These are phyloP conservation scores for Suillus sp. DNA, from an alignment of 768 basidiomycete species.

Conservation along the genomic window DNA sequence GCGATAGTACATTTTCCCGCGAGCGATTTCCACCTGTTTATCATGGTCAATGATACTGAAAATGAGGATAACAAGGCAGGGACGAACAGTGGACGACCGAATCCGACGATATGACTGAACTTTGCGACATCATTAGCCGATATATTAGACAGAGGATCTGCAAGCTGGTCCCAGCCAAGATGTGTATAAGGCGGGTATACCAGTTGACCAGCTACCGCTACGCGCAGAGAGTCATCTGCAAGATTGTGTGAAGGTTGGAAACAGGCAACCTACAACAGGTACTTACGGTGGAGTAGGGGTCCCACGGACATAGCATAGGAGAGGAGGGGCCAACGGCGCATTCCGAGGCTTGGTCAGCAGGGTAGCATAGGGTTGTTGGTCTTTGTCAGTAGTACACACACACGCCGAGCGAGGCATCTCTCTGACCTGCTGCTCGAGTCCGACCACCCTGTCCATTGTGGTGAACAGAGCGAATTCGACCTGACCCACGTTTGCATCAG, in stretches of 20 bases:
- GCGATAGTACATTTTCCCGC: not conserved
- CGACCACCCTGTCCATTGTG: no score
- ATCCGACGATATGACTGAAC: constrained; percentile 3
- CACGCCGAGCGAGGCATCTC: no score
- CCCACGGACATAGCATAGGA: no score
- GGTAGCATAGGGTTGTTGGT: no score
- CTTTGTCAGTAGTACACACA: no score
- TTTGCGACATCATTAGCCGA: constrained; percentile 2
- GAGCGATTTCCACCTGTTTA: constrained; percentile 1
- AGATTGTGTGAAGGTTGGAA: not conserved
- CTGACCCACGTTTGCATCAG: no score
- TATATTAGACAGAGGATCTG: not conserved
- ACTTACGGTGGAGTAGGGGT: not conserved
- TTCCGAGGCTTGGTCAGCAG: no score
- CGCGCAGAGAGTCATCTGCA: constrained; percentile 5
- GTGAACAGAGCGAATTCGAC: no score
- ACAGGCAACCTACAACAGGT: not conserved
- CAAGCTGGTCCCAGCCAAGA: constrained; percentile 15
- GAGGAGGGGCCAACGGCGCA: no score
- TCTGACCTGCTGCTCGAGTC: no score
- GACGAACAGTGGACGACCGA: constrained; percentile 1
- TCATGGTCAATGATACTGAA: not conserved
- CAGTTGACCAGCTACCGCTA: not conserved
- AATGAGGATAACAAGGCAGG: not conserved
- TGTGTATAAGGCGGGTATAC: constrained; percentile 7